phyloP scores from a whole-genome alignment of 768 basidiomycete genomes.

The Chlorophyllum brunneum region DNA sequence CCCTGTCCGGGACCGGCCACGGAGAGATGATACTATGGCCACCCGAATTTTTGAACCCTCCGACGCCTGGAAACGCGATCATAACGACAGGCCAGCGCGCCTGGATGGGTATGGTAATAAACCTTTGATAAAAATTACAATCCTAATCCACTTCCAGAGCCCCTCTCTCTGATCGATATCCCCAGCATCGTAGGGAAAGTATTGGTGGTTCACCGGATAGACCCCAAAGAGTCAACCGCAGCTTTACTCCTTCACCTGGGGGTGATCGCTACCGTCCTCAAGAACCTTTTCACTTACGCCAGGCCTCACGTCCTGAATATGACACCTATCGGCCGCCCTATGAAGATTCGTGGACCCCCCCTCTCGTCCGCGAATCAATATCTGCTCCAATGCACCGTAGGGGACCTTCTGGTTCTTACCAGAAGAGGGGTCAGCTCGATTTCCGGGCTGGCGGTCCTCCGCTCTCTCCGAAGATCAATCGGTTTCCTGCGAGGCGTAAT shows the following conservation, averaged over 20 bases:
- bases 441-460: not conserved
- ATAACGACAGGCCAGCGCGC: constrained; percentile 39
- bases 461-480: constrained; percentile 1
- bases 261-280: constrained; percentile 51
- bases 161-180: constrained; percentile 29
- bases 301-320: constrained; percentile 28
- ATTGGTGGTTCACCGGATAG: constrained; percentile 35
- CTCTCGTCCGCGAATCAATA: constrained; percentile 15
- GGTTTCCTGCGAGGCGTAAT: constrained; percentile 4
- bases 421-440: constrained; percentile 17
- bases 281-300: constrained; percentile 32
- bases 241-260: constrained; percentile 20
- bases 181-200: constrained; percentile 27
- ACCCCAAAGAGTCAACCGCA: constrained; percentile 27
- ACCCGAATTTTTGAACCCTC: constrained; percentile 69
- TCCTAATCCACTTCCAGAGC: constrained; percentile 15
- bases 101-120: constrained; percentile 34
- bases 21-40: constrained; percentile 30
- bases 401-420: constrained; percentile 21
- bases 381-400: constrained; percentile 22
- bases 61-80: constrained; percentile 63
- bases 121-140: not conserved
- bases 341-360: constrained; percentile 27
- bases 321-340: constrained; percentile 55
- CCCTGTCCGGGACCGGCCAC: constrained; percentile 28